These are phyloP conservation scores for Pestalotiopsis sp. DNA, from an alignment of 2,329 filamentous ascomycete genomes.

Conservation along the genomic window DNA sequence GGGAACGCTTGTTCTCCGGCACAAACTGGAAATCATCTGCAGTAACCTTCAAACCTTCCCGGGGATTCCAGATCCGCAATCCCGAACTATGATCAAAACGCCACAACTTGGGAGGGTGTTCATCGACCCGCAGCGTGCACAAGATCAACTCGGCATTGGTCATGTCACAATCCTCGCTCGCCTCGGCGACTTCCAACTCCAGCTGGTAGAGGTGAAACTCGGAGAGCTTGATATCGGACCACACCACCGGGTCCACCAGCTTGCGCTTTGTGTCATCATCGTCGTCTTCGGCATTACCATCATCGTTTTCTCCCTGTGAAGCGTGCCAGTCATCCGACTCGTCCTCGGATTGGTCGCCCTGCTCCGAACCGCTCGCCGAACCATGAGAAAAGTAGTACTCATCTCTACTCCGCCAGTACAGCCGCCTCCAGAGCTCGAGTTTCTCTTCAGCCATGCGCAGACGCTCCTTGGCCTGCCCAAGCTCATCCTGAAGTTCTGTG, in stretches of 20 bases:
- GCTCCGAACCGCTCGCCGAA: background rate
- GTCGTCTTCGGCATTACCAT: background rate
- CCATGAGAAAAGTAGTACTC: slow-evolving; percentile 7
- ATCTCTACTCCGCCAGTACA: slow-evolving; percentile 3
- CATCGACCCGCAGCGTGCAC: background rate
- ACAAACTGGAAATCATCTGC: background rate
- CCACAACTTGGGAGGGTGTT: background rate
- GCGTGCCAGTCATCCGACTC: background rate
- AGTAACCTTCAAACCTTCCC: background rate
- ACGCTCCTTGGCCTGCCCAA: background rate
- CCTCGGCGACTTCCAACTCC: background rate
- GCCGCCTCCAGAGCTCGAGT: background rate
- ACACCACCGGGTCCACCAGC: background rate
- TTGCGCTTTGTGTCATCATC: background rate
- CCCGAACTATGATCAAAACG: background rate
- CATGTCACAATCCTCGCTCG: background rate
- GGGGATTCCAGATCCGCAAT: background rate
- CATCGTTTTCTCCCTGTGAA: too few relatives aligned
- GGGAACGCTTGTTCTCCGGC: background rate
- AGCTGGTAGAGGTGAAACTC: background rate
- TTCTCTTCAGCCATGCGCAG: background rate
- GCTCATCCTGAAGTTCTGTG: background rate
- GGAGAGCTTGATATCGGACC: background rate
- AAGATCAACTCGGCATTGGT: background rate
- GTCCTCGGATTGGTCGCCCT: background rate